Evolutionary conservation across 768 basidiomycete genomes (phyloP), one percentile per base, ranked within the genome.

Genomic region (Tricholoma saponaceum): DNA sequence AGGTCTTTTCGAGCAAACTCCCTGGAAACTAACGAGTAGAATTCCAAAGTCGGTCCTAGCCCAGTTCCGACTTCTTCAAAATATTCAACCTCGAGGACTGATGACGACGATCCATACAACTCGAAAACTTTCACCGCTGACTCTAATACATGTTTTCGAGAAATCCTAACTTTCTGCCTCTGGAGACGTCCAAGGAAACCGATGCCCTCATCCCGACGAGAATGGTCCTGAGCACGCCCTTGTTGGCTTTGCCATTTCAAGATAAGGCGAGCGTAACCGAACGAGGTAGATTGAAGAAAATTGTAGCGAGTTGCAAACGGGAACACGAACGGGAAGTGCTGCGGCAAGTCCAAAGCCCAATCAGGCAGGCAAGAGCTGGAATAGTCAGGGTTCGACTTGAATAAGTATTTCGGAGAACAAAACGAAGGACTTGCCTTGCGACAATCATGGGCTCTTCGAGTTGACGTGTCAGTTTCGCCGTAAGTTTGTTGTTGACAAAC

Each of bases 11-110:
- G 79, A 0, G 94, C 94, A 70, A 98, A 98, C 71, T 98, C 97
- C 65, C 87, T 90, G 43, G 92, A 96, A 7, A 95, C 97, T 51
- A 98, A 74, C n/a, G 95, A 91, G 71, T 98, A 99, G 74, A 99
- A 99, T 74, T 99, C 97, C 22, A 98, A 80, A 23, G 97, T 98
- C 6, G 97, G 97, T 2, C 97, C 97, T 10, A 99, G 77, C 18
- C 97, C 97, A 7, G 96, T 98, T 18, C 97, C 97, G 50, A 98
- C 95, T 77, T 99, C 97, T 67, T 97, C 94, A 66, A 98, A 98
- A 75, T 98, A 98, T 74, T 99, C 95, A 52, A 98, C 94, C 70
- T 99, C 97, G 41, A 99, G 82, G 20, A 98, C 85, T 0, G 94
- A 94, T 4, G 90, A 91, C 2, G 92, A 94, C 0, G 92, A 92